A percentile compares a stretch with the other conserved stretches of the same genome.
These are phyloP conservation scores for Leptosphaerulina australis DNA, from an alignment of 2,329 filamentous ascomycete genomes.

Conservation along the genomic window DNA sequence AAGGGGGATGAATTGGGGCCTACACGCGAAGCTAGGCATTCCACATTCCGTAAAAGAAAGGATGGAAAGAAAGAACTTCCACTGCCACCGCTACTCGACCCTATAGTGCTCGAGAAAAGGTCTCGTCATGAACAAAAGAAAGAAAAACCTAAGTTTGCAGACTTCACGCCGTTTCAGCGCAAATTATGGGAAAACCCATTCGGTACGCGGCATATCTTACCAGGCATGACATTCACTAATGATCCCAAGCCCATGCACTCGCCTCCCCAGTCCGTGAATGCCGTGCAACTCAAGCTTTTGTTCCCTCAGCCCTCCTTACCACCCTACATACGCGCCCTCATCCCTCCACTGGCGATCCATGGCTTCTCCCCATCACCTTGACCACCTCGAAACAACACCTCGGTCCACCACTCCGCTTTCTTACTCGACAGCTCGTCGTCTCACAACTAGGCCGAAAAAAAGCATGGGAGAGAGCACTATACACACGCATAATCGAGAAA, in stretches of 20 bases:
- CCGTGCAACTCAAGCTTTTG: constrained; percentile 51
- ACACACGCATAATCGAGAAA: constrained; percentile 44
- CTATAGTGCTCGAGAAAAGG: constrained; percentile 46
- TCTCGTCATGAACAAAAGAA: constrained; percentile 50
- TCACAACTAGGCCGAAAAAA: constrained; percentile 29
- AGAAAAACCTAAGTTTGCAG: constrained; percentile 49
- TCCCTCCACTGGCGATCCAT: constrained; percentile 59
- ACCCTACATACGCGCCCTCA: constrained; percentile 63
- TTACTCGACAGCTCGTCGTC: constrained; percentile 22
- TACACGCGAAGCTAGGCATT: constrained; percentile 38
- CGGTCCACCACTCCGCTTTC: constrained; percentile 35
- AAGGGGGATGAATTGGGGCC: constrained; percentile 37
- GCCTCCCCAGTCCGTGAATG: constrained; percentile 66
- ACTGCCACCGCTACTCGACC: constrained; percentile 57
- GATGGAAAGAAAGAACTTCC: constrained; percentile 49
- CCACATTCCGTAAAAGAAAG: constrained; percentile 43
- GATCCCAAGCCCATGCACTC: constrained; percentile 63
- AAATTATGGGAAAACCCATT: constrained; percentile 68
- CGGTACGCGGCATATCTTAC: constrained; percentile 52
- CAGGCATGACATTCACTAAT: constrained; percentile 7
- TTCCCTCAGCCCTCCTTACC: constrained; percentile 69
- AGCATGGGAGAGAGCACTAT: constrained; percentile 29
- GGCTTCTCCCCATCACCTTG: constrained; percentile 60
- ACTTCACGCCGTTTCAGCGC: constrained; percentile 60
- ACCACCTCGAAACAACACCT: constrained; percentile 31